These are phyloP conservation scores for Aaosphaeria arxii DNA, from an alignment of 2,329 filamentous ascomycete genomes.

Conservation along the genomic window DNA sequence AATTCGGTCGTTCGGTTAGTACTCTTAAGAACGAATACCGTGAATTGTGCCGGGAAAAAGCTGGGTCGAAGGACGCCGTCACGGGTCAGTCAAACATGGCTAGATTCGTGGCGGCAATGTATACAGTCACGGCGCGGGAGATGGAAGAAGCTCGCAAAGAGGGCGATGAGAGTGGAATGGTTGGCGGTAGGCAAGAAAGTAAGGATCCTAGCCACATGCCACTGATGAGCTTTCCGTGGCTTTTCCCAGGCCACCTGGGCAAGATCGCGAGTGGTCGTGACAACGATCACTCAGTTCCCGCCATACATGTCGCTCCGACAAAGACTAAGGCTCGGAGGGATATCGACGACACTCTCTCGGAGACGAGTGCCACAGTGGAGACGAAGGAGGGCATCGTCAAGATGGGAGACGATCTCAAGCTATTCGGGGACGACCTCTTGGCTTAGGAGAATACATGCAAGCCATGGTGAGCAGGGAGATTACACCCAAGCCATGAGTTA, in stretches of 20 bases:
- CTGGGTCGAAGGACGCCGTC: slow-evolving; percentile 22
- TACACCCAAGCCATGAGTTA: no score
- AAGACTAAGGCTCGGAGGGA: slow-evolving; percentile 2
- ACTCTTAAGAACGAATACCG: slow-evolving; percentile 68
- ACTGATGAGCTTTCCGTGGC: slow-evolving; percentile 90
- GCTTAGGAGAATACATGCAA: no score
- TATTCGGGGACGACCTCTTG: no score
- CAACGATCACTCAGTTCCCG: background rate
- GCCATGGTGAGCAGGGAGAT: no score
- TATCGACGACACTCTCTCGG: background rate
- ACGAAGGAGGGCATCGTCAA: slow-evolving; percentile 31
- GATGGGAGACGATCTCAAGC: slow-evolving; percentile 33
- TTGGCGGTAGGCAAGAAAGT: slow-evolving; percentile 36
- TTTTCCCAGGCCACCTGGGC: slow-evolving; percentile 72
- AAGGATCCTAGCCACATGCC: slow-evolving; percentile 62
- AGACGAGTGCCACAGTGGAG: slow-evolving; percentile 18
- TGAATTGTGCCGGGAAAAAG: slow-evolving; percentile 59
- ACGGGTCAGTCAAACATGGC: slow-evolving; percentile 44
- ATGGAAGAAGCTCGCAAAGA: slow-evolving; percentile 58
- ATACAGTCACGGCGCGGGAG: slow-evolving; percentile 74
- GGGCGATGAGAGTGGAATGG: slow-evolving; percentile 38
- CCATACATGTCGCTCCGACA: background rate
- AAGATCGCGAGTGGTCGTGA: slow-evolving; percentile 56
- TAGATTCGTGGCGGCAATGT: slow-evolving; percentile 82
- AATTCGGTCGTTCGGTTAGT: slow-evolving; percentile 66